Evolutionary conservation across 2,329 filamentous ascomycete genomes (phyloP), one percentile per base, ranked within the genome.

Genomic region (Xylariomycetidae sp.): DNA sequence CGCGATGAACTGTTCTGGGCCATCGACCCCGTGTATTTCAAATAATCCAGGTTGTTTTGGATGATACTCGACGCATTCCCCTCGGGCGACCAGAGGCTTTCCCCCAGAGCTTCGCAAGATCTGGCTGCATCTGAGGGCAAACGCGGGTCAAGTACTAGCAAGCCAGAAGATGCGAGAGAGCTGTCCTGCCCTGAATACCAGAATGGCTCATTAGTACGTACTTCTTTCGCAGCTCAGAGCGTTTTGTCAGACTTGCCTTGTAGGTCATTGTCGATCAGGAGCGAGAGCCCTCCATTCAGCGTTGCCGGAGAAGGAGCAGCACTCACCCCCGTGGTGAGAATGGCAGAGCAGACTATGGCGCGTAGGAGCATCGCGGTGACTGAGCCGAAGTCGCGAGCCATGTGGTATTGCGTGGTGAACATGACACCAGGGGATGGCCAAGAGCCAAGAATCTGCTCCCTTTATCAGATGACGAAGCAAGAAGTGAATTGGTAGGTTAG

Each of bases 221-320:
- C 16, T 27, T 37, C 32, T 37, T 30, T 29, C 16, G 3, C 27
- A 8, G 19, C 12, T 9, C 18, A 5, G 3, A 16, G 13, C 11
- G 13, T 29, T 5, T 2, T 29, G 13, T 30, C n/a, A 9, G 12
- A 31, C 44, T 25, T 42, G 60, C 62, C 64, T 49, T 57, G 53
- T 20, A 67, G 56, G 31, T 67, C 62, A 47, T 66, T 67, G 38
- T 63, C 55, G 27, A 61, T 51, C 16, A 66, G 37, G 16, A 67
- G 49, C 5, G 57, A 61, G 26, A 65, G 41, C 18, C 59, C 59
- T 2, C 61, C 58, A 20, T 54, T 48, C 5, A 66, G 38, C n/a
- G 46, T 47, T 33, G 48, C 44, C 12, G 61, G 58, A 15, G 60
- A 63, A 1, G 59, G 56, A 6, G 22, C 16, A 4, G 39, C 41